These are phyloP conservation scores for Alternaria ethzedia DNA, from an alignment of 2,329 filamentous ascomycete species.

Conservation along the genomic window DNA sequence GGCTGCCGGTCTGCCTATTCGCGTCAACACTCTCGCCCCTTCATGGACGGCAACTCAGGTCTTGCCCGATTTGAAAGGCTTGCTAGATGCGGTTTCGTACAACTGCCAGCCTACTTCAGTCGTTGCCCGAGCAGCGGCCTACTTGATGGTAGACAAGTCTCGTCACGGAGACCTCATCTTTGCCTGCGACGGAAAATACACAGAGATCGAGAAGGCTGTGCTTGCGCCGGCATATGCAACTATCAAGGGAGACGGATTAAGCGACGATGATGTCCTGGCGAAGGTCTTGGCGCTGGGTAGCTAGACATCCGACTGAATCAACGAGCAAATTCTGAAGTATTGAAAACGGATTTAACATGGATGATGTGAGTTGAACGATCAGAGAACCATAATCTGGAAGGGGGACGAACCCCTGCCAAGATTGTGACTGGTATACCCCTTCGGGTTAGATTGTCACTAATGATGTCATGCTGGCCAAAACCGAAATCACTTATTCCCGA, in stretches of 20 bases:
- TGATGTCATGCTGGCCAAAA: background rate
- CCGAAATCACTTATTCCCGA: background rate
- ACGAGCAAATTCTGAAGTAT: background rate
- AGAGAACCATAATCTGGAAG: background rate
- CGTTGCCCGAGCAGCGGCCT: conserved; percentile 58
- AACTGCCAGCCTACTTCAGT: conserved; percentile 53
- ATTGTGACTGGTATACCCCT: background rate
- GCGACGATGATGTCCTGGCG: conserved; percentile 29
- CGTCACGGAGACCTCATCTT: conserved; percentile 63
- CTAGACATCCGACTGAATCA: background rate
- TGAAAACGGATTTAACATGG: background rate
- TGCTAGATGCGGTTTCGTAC: conserved; percentile 46
- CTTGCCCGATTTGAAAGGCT: conserved; percentile 52
- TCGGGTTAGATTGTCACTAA: background rate
- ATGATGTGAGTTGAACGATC: background rate
- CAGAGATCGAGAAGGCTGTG: conserved; percentile 60
- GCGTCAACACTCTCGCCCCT: conserved; percentile 63
- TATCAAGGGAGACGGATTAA: conserved; percentile 24
- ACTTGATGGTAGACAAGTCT: conserved; percentile 57
- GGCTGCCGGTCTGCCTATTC: conserved; percentile 53
- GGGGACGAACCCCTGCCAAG: background rate
- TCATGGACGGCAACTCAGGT: conserved; percentile 62
- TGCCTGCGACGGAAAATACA: conserved; percentile 56
- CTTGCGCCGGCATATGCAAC: conserved; percentile 25
- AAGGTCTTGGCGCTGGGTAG: conserved; percentile 20